Evolutionary conservation across 352 stramenopile species (phyloP), one percentile per base, ranked within the genome.

Genomic region (Phytophthora citrophthora): DNA sequence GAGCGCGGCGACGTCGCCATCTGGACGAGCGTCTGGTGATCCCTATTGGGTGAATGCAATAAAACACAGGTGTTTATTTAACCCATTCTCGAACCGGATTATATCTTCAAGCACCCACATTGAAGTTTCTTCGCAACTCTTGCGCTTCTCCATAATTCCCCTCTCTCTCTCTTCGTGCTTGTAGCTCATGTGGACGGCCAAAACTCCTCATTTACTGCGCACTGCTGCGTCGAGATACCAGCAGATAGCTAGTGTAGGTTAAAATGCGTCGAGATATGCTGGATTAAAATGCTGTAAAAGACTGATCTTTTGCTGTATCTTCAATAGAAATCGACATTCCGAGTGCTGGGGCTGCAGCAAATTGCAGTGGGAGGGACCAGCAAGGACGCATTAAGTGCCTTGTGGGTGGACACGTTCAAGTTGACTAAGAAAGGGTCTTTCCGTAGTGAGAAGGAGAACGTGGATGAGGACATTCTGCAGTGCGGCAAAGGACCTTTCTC

Each of bases 401-500:
- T 97, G 3, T 97, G 90, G 91, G 81, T 89, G 24, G 87, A 95
- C 63, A 77, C 88, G 24, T 86, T 97, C 24, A 89, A 90, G 3
- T 58, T 97, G 11, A 69, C 29, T 41, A 85, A 90, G 67, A 91
- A 88, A 46, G 73, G 79, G 39, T 70, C 73, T 20, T 93, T 91
- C 71, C 71, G 68, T 41, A 94, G 81, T 63, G 81, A 94, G 77
- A 95, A 87, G 47, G 97, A 99, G 81, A 99, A 99, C 76, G 97
- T 99, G 29, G 91, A 99, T 59, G 97, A 99, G 77, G 97, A 99
- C 76, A 98, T 99, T 54, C 70, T 99, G 41, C 70, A 90, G 54
- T 86, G 98, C 44, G 97, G 97, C 20, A 77, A 89, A 20, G 91
- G 87, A 20, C 89, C 96, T 15, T 95, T 96, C 59, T 83, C 88